Base-by-base conservation (phyloP, 2,329 filamentous ascomycete genomes). In the Mycosphaerella arachidis region DNA sequence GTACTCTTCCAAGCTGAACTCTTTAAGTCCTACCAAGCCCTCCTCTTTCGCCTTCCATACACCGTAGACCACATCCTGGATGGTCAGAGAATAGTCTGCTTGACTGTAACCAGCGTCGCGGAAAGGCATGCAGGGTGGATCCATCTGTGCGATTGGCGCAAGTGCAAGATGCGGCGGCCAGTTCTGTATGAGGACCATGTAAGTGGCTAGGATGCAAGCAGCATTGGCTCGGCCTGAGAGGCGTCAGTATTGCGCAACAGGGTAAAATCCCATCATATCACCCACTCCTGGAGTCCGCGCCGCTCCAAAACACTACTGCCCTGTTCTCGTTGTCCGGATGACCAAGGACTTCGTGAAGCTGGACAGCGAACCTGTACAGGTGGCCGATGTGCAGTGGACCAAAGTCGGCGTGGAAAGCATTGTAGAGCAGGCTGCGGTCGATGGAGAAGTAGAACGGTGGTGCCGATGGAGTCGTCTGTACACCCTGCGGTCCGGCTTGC, bases 31-130 rank as follows among this genome's bases (percentile, higher is more conserved):
- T 72, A 92, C 95, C 70, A 96, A 87, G 52, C 89, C 88, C 76
- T 97, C 91, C 73, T 99, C 94, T 80, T 97, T 99, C 50, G 94
- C 94, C 75, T 93, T 96, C 93, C 94, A 99, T 18, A 99, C 92
- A 61, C 94, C 94, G 71, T 99, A 99, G 7, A 99, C 93, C 46
- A 99, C 88, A 74, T 99, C 94, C 77, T 99, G 94, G 48, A 99
- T 91, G 60, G 89, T 96, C 69, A 99, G 85, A 57, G 91, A 89
- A 73, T 96, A 99, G 76, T 99, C 94, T 62, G 94, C 94, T 77
- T 97, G 93, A 76, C 92, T 97, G 81, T 99, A 99, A 57, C 94
- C 94, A 60, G 94, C 94, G 75, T 99, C 94, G 64, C 94, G 87
- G 83, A 99, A 99, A 10, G 94, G 94, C 94, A 99, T 99, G 80